Evolutionary conservation across 78 protist genomes (phyloP), one percentile per base, ranked within the genome.

Genomic region (Monocercomonoides exilis): DNA sequence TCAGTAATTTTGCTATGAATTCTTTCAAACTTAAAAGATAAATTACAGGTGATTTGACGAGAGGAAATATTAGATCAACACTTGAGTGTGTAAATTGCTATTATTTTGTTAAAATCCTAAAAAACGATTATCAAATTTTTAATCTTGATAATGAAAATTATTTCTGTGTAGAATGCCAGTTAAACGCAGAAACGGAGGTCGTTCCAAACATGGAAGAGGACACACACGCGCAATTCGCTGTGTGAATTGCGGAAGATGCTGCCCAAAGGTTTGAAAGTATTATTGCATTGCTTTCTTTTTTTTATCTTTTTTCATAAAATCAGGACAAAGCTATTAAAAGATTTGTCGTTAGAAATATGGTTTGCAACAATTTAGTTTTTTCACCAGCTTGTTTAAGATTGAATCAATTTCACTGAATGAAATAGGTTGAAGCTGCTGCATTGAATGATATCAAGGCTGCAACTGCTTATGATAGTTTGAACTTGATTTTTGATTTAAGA

Each of bases 141-240:
- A n/a, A n/a, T n/a, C n/a, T n/a, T n/a, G n/a, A n/a, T n/a, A n/a
- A n/a, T n/a, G n/a, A n/a, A n/a, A n/a, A n/a, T n/a, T n/a, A n/a
- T n/a, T n/a, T n/a, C n/a, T n/a, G n/a, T n/a, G n/a, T n/a, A n/a
- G n/a, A n/a, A 96, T 96, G 98, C 92, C 96, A 45, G 79, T 63
- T 63, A 97, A 97, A 93, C 92, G 98, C 38, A 91, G 99, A 21
- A 97, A 96, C 91, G 82, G 89, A 64, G 98, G 98, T 5, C 94
- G 98, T 81, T 4, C 84, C 88, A 95, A 94, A 93, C 81, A 94
- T 87, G 95, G 96, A 63, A 96, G 99, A 43, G 98, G 98, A 70
- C 94, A 89, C 90, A 92, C 87, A 81, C 82, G 43, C 81, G 41
- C 82, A 88, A 92, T 96, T 90, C 92, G 98, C 43, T 98, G 99